Base-by-base conservation (phyloP, 2,329 filamentous ascomycete genomes). In the Colletotrichum sp. region DNA sequence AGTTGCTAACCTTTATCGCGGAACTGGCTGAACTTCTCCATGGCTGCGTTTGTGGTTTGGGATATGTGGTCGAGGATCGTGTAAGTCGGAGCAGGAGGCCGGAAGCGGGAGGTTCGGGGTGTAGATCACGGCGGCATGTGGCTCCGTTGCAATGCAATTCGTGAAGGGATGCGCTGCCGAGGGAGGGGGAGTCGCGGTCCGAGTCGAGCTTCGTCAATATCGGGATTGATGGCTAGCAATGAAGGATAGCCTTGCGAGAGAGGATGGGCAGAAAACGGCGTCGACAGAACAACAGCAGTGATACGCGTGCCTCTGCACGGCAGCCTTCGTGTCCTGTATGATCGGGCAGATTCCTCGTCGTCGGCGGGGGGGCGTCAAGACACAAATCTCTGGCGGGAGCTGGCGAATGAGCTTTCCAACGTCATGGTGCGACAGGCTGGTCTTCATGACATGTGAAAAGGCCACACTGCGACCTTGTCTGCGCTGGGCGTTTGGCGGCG, bases 1-100 rank as follows among this genome's bases (percentile, higher is more conserved):
- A 1, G 34, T 5, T 24, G 60, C 26, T 79, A 88, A 95, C 96
- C 96, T 92, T 94, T 92, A 86, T 98, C 96, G 81, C 96, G 93
- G 82, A 95, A 98, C 84, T 98, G 95, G 73, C 95, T 96, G 85
- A 95, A 98, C 85, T 98, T 98, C 89, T 98, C 96, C 96, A 98
- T 98, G 39, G 32, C 24, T 28, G 73, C 30, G 70, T 44, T 64
- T 4, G 10, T 24, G 13, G 12, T 13, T 34, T 49, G 18, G n/a
- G 16, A 4, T 60, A 15, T 32, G 16, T 32, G 52, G 32, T 24
- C 5, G 49, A 44, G 8, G 26, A 21, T 76, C 39, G 73, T 76
- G 32, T 68, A 72, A 73, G 73, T 76, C 69, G 39, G 28, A 21
- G 39, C 44, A 15, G 18, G 16, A 34, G 15, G 32, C 32, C 62